Evolutionary conservation across 345 rosid species (phyloP).

Genomic region (Heritiera littoralis): DNA sequence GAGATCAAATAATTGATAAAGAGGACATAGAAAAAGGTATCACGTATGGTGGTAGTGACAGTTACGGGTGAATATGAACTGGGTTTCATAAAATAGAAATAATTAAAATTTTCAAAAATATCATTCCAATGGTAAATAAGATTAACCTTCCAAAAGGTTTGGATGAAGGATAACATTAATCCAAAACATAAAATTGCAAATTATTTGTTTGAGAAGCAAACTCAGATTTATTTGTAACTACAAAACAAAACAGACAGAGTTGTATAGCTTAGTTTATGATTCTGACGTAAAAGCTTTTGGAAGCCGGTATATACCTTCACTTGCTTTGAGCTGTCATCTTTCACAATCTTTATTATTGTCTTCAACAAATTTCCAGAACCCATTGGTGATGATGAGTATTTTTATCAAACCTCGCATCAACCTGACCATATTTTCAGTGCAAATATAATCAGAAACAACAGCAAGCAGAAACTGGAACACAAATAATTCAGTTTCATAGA

Average conservation of each 20-base stretch:
- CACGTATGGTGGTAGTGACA: background rate
- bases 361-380: constrained; percentile 82
- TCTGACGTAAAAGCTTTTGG: background rate
- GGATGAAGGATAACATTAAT: background rate
- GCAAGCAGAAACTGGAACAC: constrained; percentile 1
- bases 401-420: constrained; percentile 26
- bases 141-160: background rate
- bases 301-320: constrained; percentile 43
- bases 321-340: constrained; percentile 43
- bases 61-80: background rate
- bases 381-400: constrained; percentile 44
- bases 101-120: background rate
- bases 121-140: background rate
- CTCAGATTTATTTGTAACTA: background rate
- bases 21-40: constrained; percentile 9
- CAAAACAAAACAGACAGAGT: background rate
- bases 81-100: background rate
- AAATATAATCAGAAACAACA: constrained; percentile 21
- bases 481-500: background rate
- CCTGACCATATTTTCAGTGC: constrained; percentile 32
- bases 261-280: constrained; percentile 6
- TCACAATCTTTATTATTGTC: constrained; percentile 70
- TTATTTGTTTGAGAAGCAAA: background rate
- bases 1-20: background rate
- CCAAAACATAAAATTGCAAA: background rate